Percentiles rank a stretch among this genome's conserved stretches.
Evolutionary conservation across 106 monocot genomes (phyloP).

Genomic region (Platanthera zijinensis): DNA sequence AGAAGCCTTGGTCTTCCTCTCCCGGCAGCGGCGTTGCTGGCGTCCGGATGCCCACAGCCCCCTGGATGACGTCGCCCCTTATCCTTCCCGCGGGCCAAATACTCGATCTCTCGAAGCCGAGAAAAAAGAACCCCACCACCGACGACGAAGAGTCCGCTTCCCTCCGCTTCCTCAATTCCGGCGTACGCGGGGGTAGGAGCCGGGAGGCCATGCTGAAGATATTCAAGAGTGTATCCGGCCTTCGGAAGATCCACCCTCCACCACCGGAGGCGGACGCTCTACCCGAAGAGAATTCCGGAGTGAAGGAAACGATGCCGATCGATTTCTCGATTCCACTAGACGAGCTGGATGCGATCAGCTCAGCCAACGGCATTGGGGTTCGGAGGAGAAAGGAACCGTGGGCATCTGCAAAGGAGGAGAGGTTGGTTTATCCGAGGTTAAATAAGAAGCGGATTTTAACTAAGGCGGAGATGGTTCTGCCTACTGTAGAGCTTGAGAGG

Average conservation of each 20-base stretch:
- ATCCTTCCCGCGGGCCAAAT: conserved; percentile 27
- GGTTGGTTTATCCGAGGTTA: conserved; percentile 42
- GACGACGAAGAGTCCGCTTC: background rate
- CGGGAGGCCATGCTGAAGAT: conserved; percentile 47
- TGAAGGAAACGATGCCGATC: background rate
- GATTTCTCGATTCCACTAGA: conserved; percentile 2
- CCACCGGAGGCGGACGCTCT: background rate
- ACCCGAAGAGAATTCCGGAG: background rate
- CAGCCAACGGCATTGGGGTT: conserved; percentile 1
- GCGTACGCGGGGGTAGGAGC: conserved; percentile 50
- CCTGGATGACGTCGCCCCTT: conserved; percentile 58
- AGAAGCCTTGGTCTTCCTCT: conserved; percentile 19
- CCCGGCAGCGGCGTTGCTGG: background rate
- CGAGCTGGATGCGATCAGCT: background rate
- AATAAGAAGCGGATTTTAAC: conserved; percentile 50
- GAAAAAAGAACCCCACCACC: conserved; percentile 4
- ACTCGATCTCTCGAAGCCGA: conserved; percentile 20
- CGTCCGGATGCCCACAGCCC: conserved; percentile 55
- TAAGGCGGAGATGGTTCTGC: conserved; percentile 61
- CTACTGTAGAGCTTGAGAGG: conserved; percentile 26
- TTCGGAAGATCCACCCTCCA: conserved; percentile 11
- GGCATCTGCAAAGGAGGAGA: conserved; percentile 29
- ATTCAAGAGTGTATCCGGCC: conserved; percentile 32
- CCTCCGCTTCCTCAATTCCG: conserved; percentile 27
- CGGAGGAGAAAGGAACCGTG: conserved; percentile 30